A percentile compares a stretch with the other conserved stretches of the same genome.
Evolutionary conservation across 805 yeast species (phyloP).

Genomic region (Nakazawaea anatomiae): DNA sequence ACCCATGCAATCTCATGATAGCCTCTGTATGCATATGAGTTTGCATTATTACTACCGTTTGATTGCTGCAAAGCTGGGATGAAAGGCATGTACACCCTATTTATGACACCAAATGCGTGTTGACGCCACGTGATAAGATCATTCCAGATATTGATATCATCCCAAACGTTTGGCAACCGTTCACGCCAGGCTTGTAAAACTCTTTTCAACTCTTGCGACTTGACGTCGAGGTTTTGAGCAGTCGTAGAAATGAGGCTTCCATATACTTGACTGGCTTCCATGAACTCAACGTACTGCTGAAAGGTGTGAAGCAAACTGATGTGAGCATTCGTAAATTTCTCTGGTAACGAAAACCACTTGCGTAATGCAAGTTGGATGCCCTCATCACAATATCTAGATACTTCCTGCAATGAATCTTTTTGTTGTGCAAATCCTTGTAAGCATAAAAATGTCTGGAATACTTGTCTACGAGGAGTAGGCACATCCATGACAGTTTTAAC

Average conservation of each 20-base stretch:
- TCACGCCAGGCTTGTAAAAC: conserved; percentile 98
- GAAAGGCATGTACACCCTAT: conserved; percentile 88
- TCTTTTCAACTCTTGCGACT: conserved; percentile 90
- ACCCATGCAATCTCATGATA: conserved; percentile 99
- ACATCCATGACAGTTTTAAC: conserved; percentile 97
- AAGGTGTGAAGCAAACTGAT: conserved; percentile 86
- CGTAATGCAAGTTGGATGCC: conserved; percentile 89
- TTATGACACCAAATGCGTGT: conserved; percentile 94
- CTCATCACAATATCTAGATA: conserved; percentile 86
- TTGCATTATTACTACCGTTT: conserved; percentile 53
- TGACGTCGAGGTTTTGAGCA: conserved; percentile 85
- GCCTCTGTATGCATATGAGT: conserved; percentile 94
- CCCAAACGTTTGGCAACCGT: conserved; percentile 94
- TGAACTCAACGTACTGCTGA: conserved; percentile 95
- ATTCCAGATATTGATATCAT: conserved; percentile 96
- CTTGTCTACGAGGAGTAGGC: conserved; percentile 95
- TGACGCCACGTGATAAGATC: conserved; percentile 98
- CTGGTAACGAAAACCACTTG: conserved; percentile 90
- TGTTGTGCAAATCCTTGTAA: conserved; percentile 92
- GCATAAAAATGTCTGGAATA: conserved; percentile 89
- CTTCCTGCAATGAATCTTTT: conserved; percentile 77
- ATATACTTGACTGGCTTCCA: conserved; percentile 95
- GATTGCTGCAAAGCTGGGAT: conserved; percentile 77
- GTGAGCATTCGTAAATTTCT: conserved; percentile 71
- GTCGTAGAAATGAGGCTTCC: conserved; percentile 83